Conservation (phyloP, 768 basidiomycete genomes). For the Auriscalpium vulgare region DNA sequence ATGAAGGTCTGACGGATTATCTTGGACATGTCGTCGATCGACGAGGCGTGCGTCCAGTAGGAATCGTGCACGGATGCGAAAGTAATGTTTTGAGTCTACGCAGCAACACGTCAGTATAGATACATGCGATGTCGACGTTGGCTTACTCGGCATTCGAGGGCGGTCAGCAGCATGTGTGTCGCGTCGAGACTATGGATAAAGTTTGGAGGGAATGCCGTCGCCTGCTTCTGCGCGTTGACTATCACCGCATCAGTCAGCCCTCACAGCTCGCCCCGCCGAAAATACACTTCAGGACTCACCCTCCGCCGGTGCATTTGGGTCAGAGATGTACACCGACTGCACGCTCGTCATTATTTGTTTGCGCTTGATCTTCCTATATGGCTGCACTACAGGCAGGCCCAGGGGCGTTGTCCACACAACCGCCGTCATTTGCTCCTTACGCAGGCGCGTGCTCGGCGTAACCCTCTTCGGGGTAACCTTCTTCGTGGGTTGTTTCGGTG, state of each 20-base stretch:
- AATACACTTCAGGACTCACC: constrained; percentile 27
- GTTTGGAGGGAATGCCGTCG: constrained; percentile 97
- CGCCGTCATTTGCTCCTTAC: constrained; percentile 88
- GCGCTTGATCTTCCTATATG: constrained; percentile 77
- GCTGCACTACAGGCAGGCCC: constrained; percentile 94
- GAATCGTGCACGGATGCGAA: constrained; percentile 99
- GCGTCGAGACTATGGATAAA: constrained; percentile 97
- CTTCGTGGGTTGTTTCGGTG: constrained; percentile 5
- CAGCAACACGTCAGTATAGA: constrained; percentile 5
- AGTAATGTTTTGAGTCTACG: constrained; percentile 60
- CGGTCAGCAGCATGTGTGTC: constrained; percentile 97
- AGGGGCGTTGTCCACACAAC: constrained; percentile 96
- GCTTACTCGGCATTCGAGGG: constrained; percentile 77
- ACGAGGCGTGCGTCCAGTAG: constrained; percentile 94
- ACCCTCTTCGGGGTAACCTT: constrained; percentile 15
- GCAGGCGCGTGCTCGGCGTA: constrained; percentile 32
- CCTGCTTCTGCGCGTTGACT: constrained; percentile 84
- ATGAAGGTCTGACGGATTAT: constrained; percentile 93
- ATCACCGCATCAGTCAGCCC: neutral
- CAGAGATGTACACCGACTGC: constrained; percentile 85
- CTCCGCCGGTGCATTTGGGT: constrained; percentile 70
- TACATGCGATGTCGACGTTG: neutral
- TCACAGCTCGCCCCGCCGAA: neutral
- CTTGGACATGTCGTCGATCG: constrained; percentile 81
- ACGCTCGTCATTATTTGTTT: constrained; percentile 80